Evolutionary conservation across 176 grass and related monocot species (phyloP), one percentile per base, ranked within the genome.

Genomic region (Chrysopogon serrulatus): DNA sequence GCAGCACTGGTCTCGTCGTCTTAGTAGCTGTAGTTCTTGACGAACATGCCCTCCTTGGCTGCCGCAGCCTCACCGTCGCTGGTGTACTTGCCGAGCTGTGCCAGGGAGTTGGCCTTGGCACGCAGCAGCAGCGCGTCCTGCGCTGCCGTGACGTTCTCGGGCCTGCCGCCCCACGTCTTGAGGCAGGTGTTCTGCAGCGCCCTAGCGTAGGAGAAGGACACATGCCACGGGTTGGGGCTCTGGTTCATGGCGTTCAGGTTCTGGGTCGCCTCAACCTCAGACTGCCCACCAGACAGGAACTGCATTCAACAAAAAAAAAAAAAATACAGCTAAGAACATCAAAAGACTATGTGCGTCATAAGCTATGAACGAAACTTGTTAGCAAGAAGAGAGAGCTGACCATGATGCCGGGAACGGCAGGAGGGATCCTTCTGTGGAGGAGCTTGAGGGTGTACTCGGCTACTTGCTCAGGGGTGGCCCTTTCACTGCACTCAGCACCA

Each of bases 211-310:
- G 96, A 96, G 85, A 98, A 98, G 0, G 96, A 98, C 43, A 98
- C 96, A 39, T 98, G 96, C 96, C 93, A 98, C 24, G 96, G 96
- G 93, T 92, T 88, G 14, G 93, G 14, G 26, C 89, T 49, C 65
- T 98, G 93, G 93, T 98, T 98, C 93, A 98, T 98, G 68, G 96
- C 93, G 87, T 98, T 98, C 80, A 98, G 69, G 91, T 98, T 98
- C 77, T 83, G 83, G 21, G 96, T 98, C 19, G 96, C 96, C 91
- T 98, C 96, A 51, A 96, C 89, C 77, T 98, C 93, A 24, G 96
- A 98, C 78, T 98, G 96, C 3, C 96, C 96, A 10, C 96, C 96
- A 35, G 96, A 98, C 70, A 98, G 82, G 93, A 98, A 98, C 96
- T 98, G 82, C 74, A 88, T 5, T 1, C 2, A 63, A 17, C 42